A percentile compares a stretch with the other conserved stretches of the same genome.
These are phyloP conservation scores for Fomitopsis palustris DNA, from an alignment of 1,284 basidiomycete species.

Conservation along the genomic window DNA sequence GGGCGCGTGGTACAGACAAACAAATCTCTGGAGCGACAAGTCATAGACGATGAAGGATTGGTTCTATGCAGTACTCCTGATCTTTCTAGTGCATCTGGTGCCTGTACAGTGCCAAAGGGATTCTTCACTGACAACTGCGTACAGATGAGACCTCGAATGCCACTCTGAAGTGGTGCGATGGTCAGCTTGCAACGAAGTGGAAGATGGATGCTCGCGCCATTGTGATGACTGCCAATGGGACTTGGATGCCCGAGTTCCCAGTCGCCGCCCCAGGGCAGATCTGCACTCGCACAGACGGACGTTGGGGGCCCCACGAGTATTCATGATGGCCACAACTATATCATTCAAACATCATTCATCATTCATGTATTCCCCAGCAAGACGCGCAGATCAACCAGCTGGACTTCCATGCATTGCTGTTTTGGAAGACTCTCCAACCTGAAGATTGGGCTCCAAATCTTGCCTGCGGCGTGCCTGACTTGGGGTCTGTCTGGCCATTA, in stretches of 20 bases:
- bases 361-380: neutral
- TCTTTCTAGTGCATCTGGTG: no score
- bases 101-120: no score
- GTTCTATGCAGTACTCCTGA: no score
- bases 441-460: neutral
- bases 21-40: no score
- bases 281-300: neutral
- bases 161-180: neutral
- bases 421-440: neutral
- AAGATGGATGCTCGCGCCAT: neutral
- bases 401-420: neutral
- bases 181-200: neutral
- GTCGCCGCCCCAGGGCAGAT: neutral
- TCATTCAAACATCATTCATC: neutral
- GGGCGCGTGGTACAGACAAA: no score
- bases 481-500: no score
- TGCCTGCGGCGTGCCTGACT: no score
- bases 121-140: no score
- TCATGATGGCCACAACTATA: neutral
- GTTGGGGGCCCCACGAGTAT: neutral
- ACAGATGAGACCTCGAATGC: no score
- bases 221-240: neutral
- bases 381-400: neutral
- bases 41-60: no score
- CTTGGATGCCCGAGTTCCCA: neutral